phyloP scores from a whole-genome alignment of 108 stramenopile genomes.

The Conticribra weissflogii region DNA sequence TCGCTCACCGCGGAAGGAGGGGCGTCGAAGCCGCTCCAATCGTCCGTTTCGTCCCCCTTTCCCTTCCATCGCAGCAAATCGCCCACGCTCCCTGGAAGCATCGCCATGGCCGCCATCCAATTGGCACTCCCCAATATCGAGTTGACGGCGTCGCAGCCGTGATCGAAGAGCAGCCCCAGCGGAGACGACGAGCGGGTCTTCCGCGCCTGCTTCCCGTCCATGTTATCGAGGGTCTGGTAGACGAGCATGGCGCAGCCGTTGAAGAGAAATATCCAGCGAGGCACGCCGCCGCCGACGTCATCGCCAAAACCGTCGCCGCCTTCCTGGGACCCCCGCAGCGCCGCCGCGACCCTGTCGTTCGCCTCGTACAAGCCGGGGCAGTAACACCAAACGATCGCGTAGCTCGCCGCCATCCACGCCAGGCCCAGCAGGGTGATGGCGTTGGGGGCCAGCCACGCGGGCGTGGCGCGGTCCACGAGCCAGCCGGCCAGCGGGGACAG shows the following conservation, averaged over 20 bases:
- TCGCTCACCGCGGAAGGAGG: slow-evolving; percentile 1
- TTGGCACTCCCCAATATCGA: slow-evolving; percentile 78
- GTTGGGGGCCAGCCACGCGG: slow-evolving; percentile 89
- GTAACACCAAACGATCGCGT: slow-evolving; percentile 66
- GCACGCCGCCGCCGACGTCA: slow-evolving; percentile 40
- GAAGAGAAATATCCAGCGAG: slow-evolving; percentile 83
- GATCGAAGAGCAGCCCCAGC: slow-evolving; percentile 96
- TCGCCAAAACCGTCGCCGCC: too few species aligned
- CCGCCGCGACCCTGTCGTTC: slow-evolving; percentile 38
- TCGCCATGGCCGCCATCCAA: slow-evolving; percentile 72
- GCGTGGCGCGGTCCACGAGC: slow-evolving; percentile 72
- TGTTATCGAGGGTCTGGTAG: slow-evolving; percentile 97
- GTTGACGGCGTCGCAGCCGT: slow-evolving; percentile 96
- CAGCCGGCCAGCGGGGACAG: slow-evolving; percentile 85
- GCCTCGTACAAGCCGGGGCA: slow-evolving; percentile 58
- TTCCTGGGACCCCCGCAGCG: too few species aligned
- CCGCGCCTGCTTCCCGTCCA: slow-evolving; percentile 98
- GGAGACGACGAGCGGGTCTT: slow-evolving; percentile 86
- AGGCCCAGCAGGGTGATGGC: slow-evolving; percentile 88
- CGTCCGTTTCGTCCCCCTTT: too few species aligned
- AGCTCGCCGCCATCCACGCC: slow-evolving; percentile 75
- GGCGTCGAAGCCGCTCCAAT: too few species aligned
- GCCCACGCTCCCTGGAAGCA: slow-evolving; percentile 37
- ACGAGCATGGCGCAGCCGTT: slow-evolving; percentile 88
- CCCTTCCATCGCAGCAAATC: too few species aligned